A percentile compares a stretch with the other conserved stretches of the same genome.
These are phyloP conservation scores for Wickerhamomyces pijperi DNA, from an alignment of 805 yeast genomes.

Conservation along the genomic window DNA sequence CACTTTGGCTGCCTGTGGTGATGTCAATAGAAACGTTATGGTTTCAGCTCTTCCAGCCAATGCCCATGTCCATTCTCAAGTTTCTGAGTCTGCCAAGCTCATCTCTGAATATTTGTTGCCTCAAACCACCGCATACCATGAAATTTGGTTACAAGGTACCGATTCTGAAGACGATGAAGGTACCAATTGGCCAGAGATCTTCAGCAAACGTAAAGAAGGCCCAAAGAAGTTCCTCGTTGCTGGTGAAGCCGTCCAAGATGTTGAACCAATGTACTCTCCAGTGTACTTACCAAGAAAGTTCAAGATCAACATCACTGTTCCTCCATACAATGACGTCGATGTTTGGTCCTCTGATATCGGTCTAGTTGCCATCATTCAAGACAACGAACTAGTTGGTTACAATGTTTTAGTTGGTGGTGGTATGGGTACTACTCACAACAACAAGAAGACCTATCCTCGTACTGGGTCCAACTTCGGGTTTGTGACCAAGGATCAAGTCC, in stretches of 20 bases:
- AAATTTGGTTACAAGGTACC: slow-evolving; percentile 87
- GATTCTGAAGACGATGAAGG: slow-evolving; percentile 61
- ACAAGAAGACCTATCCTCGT: slow-evolving; percentile 92
- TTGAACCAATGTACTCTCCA: slow-evolving; percentile 82
- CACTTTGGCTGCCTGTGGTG: slow-evolving; percentile 97
- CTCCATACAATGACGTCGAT: slow-evolving; percentile 94
- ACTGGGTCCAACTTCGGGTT: slow-evolving; percentile 84
- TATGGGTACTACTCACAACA: slow-evolving; percentile 97
- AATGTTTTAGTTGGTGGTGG: slow-evolving; percentile 95
- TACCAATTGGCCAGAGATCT: slow-evolving; percentile 49
- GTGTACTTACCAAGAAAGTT: slow-evolving; percentile 90
- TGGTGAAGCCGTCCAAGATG: slow-evolving; percentile 71
- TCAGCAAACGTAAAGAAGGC: slow-evolving; percentile 60
- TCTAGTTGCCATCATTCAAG: slow-evolving; percentile 70
- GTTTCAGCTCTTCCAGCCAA: slow-evolving; percentile 81
- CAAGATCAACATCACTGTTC: slow-evolving; percentile 88
- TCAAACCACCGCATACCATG: slow-evolving; percentile 89
- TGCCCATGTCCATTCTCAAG: slow-evolving; percentile 69
- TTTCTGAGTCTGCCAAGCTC: slow-evolving; percentile 46
- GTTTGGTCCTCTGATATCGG: slow-evolving; percentile 95
- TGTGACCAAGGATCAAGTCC: slow-evolving; percentile 54
- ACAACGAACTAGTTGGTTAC: slow-evolving; percentile 59
- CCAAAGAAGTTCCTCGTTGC: slow-evolving; percentile 76
- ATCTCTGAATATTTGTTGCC: slow-evolving; percentile 83
- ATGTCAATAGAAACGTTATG: slow-evolving; percentile 94